A percentile compares a stretch with the other conserved stretches of the same genome.
Evolutionary conservation across 2,329 filamentous ascomycete species (phyloP).

Genomic region (Cladosporium sp.): DNA sequence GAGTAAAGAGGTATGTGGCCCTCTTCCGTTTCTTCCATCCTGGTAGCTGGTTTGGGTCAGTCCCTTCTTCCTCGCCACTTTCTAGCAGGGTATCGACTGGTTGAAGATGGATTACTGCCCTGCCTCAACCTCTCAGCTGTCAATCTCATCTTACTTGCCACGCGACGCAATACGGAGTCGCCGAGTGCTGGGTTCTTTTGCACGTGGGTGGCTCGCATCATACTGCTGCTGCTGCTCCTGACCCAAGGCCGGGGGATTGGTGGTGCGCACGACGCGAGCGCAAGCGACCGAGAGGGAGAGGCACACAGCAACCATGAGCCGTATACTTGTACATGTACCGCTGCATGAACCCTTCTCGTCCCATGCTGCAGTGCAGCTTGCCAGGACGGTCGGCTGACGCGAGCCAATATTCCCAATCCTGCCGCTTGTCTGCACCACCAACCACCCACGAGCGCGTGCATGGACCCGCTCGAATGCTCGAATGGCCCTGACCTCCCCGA

Average conservation of each 20-base stretch:
- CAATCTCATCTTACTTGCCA: neutral
- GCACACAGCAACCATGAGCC: too few species aligned
- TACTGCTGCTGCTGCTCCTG: neutral
- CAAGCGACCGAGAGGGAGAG: neutral
- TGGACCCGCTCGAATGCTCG: neutral
- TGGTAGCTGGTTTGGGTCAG: neutral
- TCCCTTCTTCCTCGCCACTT: neutral
- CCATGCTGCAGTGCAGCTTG: too few species aligned
- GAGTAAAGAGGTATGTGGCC: conserved; percentile 69
- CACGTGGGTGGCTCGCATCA: neutral
- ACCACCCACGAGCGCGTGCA: neutral
- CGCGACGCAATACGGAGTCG: neutral
- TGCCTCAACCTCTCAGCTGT: too few species aligned
- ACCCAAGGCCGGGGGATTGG: neutral
- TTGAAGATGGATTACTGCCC: neutral
- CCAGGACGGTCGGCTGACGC: neutral
- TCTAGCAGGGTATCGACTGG: neutral
- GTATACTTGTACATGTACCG: too few species aligned
- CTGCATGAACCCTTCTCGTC: too few species aligned
- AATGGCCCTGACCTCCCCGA: too few species aligned
- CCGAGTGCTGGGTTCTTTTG: neutral
- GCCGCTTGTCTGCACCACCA: neutral
- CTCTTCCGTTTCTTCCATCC: neutral
- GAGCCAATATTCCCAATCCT: neutral
- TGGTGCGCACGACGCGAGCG: neutral